These are phyloP conservation scores for Pseudonitzschia pungens DNA, from an alignment of 108 stramenopile species.

Conservation along the genomic window DNA sequence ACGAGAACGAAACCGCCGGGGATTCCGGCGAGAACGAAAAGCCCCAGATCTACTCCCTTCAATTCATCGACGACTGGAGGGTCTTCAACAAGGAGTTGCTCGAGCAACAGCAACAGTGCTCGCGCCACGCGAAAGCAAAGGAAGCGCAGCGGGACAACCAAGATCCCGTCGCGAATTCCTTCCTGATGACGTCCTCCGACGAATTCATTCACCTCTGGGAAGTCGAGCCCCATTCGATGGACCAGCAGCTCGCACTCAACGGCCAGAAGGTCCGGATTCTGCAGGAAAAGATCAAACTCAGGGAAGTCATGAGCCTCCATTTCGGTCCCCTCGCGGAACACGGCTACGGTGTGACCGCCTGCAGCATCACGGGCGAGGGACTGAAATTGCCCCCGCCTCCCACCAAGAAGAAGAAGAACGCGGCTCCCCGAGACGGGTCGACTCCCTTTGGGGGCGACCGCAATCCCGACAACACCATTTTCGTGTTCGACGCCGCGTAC, in stretches of 20 bases:
- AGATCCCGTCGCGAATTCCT: slow-evolving; percentile 30
- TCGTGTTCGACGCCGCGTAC: slow-evolving; percentile 81
- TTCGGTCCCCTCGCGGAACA: slow-evolving; percentile 38
- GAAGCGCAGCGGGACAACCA: neutral
- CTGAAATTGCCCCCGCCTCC: slow-evolving; percentile 41
- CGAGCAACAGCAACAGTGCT: neutral
- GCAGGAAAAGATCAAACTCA: slow-evolving; percentile 27
- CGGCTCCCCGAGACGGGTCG: neutral
- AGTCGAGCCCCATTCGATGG: slow-evolving; percentile 12
- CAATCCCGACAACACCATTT: slow-evolving; percentile 76
- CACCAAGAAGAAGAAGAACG: slow-evolving; percentile 14
- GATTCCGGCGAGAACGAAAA: slow-evolving; percentile 42
- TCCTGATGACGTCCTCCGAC: slow-evolving; percentile 76
- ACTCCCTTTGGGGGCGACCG: slow-evolving; percentile 72
- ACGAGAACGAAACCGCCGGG: slow-evolving; percentile 40
- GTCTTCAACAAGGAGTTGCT: slow-evolving; percentile 23
- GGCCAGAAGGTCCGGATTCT: slow-evolving; percentile 21
- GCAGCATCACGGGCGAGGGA: slow-evolving; percentile 35
- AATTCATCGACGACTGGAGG: slow-evolving; percentile 77
- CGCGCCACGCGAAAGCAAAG: slow-evolving; percentile 2
- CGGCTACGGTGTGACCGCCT: slow-evolving; percentile 52
- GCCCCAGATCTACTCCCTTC: slow-evolving; percentile 80
- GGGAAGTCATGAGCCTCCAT: slow-evolving; percentile 59
- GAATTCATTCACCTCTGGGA: slow-evolving; percentile 84
- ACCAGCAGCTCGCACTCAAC: slow-evolving; percentile 1